Evolutionary conservation across 1,139 yeast genomes (phyloP), one percentile per base, ranked within the genome.

Genomic region (Lodderomyces parapsilosis): DNA sequence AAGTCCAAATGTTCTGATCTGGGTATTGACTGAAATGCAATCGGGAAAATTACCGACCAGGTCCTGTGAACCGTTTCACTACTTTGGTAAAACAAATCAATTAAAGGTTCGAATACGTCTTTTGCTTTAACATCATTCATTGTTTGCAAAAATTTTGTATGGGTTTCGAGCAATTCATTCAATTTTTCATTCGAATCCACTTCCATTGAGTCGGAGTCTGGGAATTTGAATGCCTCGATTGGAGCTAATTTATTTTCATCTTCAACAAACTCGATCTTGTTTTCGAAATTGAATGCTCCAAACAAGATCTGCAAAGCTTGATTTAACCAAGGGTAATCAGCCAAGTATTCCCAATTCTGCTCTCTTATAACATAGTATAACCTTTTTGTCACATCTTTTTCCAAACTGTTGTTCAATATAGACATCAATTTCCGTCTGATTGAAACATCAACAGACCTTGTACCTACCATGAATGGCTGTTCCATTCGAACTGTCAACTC

Each of bases 401-500:
- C 98, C 49, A 94, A 71, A 52, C 96, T 86, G 43, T 78, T 79
- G 59, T 86, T 84, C 59, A 94, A 69, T 43, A 94, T 86, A 0
- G 78, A 66, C 95, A 94, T 87, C 53, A 94, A 76, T 53, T 82
- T 83, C 47, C 80, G 77, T 45, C 99, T 80, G 36, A 89, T 85
- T 2, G 76, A 72, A 6, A 84, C 86, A 57, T 90, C 93, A 0
- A 86, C 82, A 1, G 89, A 76, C 36, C 96, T 76, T 0, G 99
- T 93, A 36, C 99, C 99, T 14, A 90, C 93, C 58, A 94, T 71
- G 61, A 94, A 94, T 17, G 99, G 96, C 59, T 91, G 97, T 59
- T 94, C 99, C 89, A 94, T 83, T 46, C 99, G 76, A 9, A 90
- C 95, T 0, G 99, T 91, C 37, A 94, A 76, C 57, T 94, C 99